phyloP scores from a whole-genome alignment of 352 stramenopile genomes.

The Peronospora farinosa region DNA sequence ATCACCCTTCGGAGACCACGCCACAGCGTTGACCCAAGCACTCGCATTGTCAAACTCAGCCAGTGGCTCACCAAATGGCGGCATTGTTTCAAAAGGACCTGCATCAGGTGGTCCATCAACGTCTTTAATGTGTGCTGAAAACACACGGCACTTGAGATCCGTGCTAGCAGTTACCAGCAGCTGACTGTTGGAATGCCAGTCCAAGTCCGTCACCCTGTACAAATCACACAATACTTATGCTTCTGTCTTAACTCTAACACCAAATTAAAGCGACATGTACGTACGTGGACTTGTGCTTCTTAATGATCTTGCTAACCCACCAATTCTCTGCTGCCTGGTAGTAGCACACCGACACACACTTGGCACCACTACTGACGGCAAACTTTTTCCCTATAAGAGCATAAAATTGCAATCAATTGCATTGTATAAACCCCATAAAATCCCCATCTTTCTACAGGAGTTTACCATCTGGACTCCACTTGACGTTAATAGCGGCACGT shows the following conservation, averaged over 20 bases:
- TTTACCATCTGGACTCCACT: conserved; percentile 89
- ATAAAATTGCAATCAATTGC: conserved; percentile 3
- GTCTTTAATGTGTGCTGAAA: conserved; percentile 82
- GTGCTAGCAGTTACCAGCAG: conserved; percentile 88
- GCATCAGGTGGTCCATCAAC: conserved; percentile 70
- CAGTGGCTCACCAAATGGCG: conserved; percentile 74
- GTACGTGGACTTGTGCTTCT: conserved; percentile 94
- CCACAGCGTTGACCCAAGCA: conserved; percentile 89
- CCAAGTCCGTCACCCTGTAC: conserved; percentile 75
- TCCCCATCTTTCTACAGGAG: neutral
- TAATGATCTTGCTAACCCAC: conserved; percentile 96
- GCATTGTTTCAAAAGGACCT: conserved; percentile 66
- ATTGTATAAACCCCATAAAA: neutral
- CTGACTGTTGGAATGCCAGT: conserved; percentile 91
- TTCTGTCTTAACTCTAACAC: neutral
- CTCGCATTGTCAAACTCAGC: conserved; percentile 84
- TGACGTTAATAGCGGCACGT: conserved; percentile 88
- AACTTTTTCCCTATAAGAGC: conserved; percentile 82
- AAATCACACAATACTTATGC: neutral
- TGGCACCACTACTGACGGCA: conserved; percentile 88
- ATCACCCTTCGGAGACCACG: conserved; percentile 87
- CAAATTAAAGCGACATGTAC: conserved; percentile 27
- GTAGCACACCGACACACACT: conserved; percentile 91
- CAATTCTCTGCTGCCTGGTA: conserved; percentile 91
- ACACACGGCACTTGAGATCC: conserved; percentile 91